phyloP scores from a whole-genome alignment of 2,329 filamentous ascomycete genomes.

The Fusarium mangiferae region DNA sequence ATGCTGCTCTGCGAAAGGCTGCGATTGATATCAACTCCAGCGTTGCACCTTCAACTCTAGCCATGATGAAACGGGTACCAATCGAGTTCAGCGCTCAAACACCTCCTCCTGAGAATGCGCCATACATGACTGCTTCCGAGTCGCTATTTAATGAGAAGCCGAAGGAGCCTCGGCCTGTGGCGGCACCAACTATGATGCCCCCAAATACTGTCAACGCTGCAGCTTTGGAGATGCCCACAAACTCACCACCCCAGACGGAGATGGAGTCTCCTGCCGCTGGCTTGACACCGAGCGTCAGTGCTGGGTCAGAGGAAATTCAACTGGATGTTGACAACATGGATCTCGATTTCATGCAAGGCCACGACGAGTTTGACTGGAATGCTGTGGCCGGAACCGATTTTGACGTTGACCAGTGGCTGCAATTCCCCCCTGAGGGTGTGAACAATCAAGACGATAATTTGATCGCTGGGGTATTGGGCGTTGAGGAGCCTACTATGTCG shows the following conservation, averaged over 20 bases:
- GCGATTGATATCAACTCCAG: conserved; percentile 73
- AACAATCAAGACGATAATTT: conserved; percentile 53
- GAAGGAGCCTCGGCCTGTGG: conserved; percentile 28
- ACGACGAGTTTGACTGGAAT: conserved; percentile 65
- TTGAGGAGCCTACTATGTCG: conserved; percentile 43
- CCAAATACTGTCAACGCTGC: conserved; percentile 53
- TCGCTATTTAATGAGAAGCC: conserved; percentile 50
- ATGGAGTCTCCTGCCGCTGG: conserved; percentile 51
- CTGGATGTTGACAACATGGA: conserved; percentile 53
- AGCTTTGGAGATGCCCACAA: conserved; percentile 49
- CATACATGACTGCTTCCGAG: conserved; percentile 56
- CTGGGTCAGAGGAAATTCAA: conserved; percentile 54
- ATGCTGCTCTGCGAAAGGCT: conserved; percentile 88
- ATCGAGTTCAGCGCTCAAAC: conserved; percentile 57
- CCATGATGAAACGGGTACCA: conserved; percentile 51
- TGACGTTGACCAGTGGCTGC: conserved; percentile 69
- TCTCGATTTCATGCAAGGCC: conserved; percentile 58
- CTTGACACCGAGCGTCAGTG: conserved; percentile 59
- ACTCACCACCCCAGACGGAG: conserved; percentile 59
- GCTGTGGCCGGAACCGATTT: conserved; percentile 63
- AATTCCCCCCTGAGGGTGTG: conserved; percentile 64
- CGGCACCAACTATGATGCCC: conserved; percentile 46
- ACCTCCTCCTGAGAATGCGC: conserved; percentile 63
- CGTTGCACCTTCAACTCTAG: conserved; percentile 47
- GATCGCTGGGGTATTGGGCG: conserved; percentile 48